Conservation (phyloP, 2,329 filamentous ascomycete genomes). For the Sporothrix brasiliensis region DNA sequence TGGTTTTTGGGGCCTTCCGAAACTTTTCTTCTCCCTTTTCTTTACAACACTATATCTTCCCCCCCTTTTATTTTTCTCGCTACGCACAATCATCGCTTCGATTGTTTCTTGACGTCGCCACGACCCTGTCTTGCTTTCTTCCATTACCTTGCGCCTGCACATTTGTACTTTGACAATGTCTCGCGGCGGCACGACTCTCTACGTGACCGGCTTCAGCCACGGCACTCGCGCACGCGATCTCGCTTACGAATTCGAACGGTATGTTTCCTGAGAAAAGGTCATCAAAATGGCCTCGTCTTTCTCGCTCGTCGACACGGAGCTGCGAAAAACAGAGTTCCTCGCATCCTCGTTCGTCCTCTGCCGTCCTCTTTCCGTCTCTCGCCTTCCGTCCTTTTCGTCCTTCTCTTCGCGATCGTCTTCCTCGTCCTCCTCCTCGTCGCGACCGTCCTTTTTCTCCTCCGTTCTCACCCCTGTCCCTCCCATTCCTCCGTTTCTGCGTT, state of each 20-base stretch:
- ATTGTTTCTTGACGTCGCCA: not conserved
- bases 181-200: constrained; percentile 89
- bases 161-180: constrained; percentile 65
- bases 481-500: constrained; percentile 8
- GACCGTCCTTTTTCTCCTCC: not conserved
- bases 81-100: not conserved
- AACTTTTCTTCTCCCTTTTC: not conserved
- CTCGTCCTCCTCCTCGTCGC: constrained; percentile 32
- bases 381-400: constrained; percentile 37
- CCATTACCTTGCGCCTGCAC: constrained; percentile 24
- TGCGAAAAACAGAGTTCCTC: constrained; percentile 33
- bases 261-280: constrained; percentile 58
- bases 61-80: not conserved
- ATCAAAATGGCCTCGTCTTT: constrained; percentile 19
- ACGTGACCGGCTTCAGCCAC: constrained; percentile 99
- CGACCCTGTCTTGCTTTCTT: constrained; percentile 1
- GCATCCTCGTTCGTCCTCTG: constrained; percentile 43
- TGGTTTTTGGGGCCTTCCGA: constrained; percentile 3
- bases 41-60: constrained; percentile 1
- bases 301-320: constrained; percentile 9
- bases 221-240: constrained; percentile 98
- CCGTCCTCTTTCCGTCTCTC: constrained; percentile 22
- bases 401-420: constrained; percentile 37
- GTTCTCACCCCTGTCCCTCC: constrained; percentile 17
- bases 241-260: constrained; percentile 99